Evolutionary conservation across 78 protist genomes (phyloP).

Genomic region (Dictyostelium citrinum): DNA sequence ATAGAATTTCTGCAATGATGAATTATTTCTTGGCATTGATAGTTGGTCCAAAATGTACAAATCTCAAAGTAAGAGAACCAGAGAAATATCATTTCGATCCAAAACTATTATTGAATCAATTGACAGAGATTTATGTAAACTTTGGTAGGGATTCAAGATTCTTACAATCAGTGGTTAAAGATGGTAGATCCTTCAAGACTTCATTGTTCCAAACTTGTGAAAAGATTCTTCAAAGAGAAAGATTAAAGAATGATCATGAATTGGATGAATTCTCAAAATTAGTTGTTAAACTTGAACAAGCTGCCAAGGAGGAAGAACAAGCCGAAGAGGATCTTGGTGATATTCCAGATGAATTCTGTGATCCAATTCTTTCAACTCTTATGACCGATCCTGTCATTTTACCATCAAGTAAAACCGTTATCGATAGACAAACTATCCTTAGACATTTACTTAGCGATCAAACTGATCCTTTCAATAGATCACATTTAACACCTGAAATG

Average conservation of each 20-base stretch:
- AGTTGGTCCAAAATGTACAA: conserved; percentile 76
- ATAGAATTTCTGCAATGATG: conserved; percentile 78
- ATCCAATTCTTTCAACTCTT: conserved; percentile 73
- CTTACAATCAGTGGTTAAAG: conserved; percentile 28
- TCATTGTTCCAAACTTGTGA: conserved; percentile 35
- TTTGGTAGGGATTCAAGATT: conserved; percentile 25
- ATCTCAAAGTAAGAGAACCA: conserved; percentile 76
- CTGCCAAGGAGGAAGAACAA: conserved; percentile 13
- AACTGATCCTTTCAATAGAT: conserved; percentile 85
- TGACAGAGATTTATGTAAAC: conserved; percentile 67
- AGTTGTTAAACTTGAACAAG: conserved; percentile 25
- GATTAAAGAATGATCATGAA: conserved; percentile 19
- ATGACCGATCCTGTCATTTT: conserved; percentile 86
- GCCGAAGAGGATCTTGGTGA: conserved; percentile 77
- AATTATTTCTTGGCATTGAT: conserved; percentile 53
- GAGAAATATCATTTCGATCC: conserved; percentile 70
- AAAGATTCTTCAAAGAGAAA: conserved; percentile 40
- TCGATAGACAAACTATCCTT: conserved; percentile 73
- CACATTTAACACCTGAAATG: conserved; percentile 60
- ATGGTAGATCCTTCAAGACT: conserved; percentile 70
- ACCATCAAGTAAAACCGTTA: conserved; percentile 46
- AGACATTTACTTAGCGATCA: conserved; percentile 70
- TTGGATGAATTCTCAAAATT: conserved; percentile 22
- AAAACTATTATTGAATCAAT: conserved; percentile 27
- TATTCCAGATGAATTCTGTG: conserved; percentile 77